Base-by-base conservation (phyloP, 1,284 basidiomycete species). In the Ceratobasidium theobromae region DNA sequence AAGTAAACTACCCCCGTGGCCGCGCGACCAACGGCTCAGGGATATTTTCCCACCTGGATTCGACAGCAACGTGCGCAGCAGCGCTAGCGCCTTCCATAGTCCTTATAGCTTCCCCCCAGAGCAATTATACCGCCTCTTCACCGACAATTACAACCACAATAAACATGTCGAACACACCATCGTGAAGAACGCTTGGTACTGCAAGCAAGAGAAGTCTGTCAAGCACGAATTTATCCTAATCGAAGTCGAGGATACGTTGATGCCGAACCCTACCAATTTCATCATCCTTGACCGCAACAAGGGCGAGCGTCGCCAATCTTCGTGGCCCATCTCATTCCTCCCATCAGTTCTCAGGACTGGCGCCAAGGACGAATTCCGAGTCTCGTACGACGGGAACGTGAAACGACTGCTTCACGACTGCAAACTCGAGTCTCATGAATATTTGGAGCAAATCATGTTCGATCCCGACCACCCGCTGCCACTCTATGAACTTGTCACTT, bases 41-140 rank as follows among this genome's bases (percentile, higher is more conserved):
- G 55, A 58, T 32, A 46, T 58, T 30, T 58, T 58, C 27, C 55
- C 41, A 11, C 16, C 55, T 4, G 41, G 55, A 3, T 58, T 58
- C 41, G 55, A 58, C 18, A 14, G 8, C 4, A 48, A 23, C n/a
- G n/a, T n/a, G 45, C 12, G n/a, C 45, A 25, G 11, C 14, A 21
- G 21, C 6, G 35, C 35, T 38, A 16, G 35, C 8, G 6, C 35
- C n/a, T n/a, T n/a, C n/a, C 40, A 18, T 5, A 6, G 6, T 48
- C 21, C 21, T 23, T 25, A 48, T 25, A 48, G n/a, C n/a, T 48
- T 27, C 27, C 11, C n/a, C 4, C 45, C 45, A 11, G 45, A 25
- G 12, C 41, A 58, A 23, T 43, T 58, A 2, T 58, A 58, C 23
- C 21, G 32, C 12, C 18, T 18, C 21, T 28, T 58, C 6, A 28